Evolutionary conservation across 1,284 basidiomycete genomes (phyloP), one percentile per base, ranked within the genome.

Genomic region (Irpex sp.): DNA sequence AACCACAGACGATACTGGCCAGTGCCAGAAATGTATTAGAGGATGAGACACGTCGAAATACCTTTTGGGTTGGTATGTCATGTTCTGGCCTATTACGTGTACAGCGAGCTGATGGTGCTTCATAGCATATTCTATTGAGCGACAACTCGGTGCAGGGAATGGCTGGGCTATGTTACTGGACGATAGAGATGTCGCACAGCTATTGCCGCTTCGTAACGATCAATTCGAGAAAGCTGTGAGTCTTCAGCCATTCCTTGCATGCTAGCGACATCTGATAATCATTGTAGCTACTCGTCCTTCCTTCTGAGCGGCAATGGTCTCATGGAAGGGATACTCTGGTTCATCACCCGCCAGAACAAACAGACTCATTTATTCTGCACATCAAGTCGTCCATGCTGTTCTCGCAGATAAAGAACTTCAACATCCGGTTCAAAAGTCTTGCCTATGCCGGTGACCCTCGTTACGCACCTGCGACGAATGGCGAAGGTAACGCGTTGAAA

Each of bases 311-410:
- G 17, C 88, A 90, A 71, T 87, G 87, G 81, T 83, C 86, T 0
- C 84, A 88, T 65, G 79, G 78, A 13, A 78, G 76, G 64, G 80
- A 86, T 68, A 72, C 88, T 15, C 77, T 89, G 19, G 76, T 85
- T 4, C 69, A 75, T 4, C 85, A 89, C 69, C 84, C 83, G 26
- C 80, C 81, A 55, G 77, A 80, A 19, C 83, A 87, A 67, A 85
- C 83, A 0, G 88, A 90, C 70, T 83, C 88, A 0, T 89, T 89
- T 66, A 82, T 82, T 19, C 69, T 90, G 37, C 89, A 87, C 67
- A 79, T 89, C 71, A 90, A 90, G 70, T 81, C 82, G 33, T 78
- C 80, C 13, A 84, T 89, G 62, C 68, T 90, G 50, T 78, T 90
- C 39, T 89, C 88, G 13, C 79, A 77, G 56, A 83, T 88, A 31